Evolutionary conservation across 2,329 filamentous ascomycete species (phyloP).

Genomic region (Aspergillus tamarii): DNA sequence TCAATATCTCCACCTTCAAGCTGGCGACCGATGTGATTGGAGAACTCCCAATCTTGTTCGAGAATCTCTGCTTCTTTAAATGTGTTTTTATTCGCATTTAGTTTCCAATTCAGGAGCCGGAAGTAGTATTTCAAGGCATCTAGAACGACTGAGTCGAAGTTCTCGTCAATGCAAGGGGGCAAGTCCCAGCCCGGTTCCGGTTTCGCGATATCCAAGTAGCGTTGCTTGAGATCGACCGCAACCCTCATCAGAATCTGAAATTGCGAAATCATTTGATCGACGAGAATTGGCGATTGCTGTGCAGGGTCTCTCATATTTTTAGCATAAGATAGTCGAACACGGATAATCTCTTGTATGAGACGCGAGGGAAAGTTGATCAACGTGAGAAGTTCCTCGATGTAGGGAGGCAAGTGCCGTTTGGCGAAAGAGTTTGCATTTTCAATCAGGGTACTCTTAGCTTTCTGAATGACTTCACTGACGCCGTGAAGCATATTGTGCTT

Average conservation of each 20-base stretch:
- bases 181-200: conserved; percentile 93
- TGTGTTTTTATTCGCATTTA: conserved; percentile 96
- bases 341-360: conserved; percentile 94
- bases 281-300: conserved; percentile 88
- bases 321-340: conserved; percentile 85
- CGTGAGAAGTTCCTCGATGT: conserved; percentile 93
- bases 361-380: conserved; percentile 97
- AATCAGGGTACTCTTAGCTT: conserved; percentile 90
- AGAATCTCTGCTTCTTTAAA: conserved; percentile 98
- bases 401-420: conserved; percentile 88
- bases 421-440: conserved; percentile 81
- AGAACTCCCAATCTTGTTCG: conserved; percentile 98
- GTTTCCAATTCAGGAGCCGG: conserved; percentile 97
- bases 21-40: conserved; percentile 87
- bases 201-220: conserved; percentile 80
- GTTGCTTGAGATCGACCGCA: conserved; percentile 88
- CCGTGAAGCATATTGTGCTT: conserved; percentile 79
- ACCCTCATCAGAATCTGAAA: conserved; percentile 92
- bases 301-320: conserved; percentile 94
- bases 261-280: conserved; percentile 96
- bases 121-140: conserved; percentile 98
- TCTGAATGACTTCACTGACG: conserved; percentile 83
- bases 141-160: conserved; percentile 87
- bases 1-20: conserved; percentile 94
- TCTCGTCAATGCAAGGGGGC: conserved; percentile 94